Conservation (phyloP, 768 basidiomycete genomes). For the Cystofilobasidium bisporidii region DNA sequence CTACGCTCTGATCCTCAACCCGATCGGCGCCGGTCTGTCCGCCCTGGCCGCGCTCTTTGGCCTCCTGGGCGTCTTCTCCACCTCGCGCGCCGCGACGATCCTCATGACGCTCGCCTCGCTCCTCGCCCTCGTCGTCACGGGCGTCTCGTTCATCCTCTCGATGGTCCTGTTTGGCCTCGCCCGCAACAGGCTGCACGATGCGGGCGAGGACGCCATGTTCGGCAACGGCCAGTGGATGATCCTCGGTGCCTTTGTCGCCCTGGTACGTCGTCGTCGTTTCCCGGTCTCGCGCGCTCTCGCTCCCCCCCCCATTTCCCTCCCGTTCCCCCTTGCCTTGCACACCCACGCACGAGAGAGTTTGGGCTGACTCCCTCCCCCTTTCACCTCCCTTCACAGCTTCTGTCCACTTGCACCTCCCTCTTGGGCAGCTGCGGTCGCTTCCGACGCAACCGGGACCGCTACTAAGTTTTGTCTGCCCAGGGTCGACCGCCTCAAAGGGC, state of each 20-base stretch:
- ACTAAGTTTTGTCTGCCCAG: too few species aligned
- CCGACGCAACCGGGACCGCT: slow-evolving; percentile 4
- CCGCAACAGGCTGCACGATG: background rate
- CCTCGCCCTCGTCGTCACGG: slow-evolving; percentile 17
- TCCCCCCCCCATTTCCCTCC: too few species aligned
- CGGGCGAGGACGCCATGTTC: background rate
- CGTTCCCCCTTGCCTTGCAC: background rate
- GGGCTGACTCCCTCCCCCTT: background rate
- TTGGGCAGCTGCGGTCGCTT: slow-evolving; percentile 23
- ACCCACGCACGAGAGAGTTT: background rate
- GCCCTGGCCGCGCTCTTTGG: slow-evolving; percentile 23
- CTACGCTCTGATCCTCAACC: slow-evolving; percentile 24
- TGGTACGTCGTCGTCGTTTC: background rate
- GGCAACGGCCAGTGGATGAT: slow-evolving; percentile 23
- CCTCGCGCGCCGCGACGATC: slow-evolving; percentile 21
- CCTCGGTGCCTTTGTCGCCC: slow-evolving; percentile 21
- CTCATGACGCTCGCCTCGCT: slow-evolving; percentile 23
- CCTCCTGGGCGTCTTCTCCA: slow-evolving; percentile 15
- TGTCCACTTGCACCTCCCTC: slow-evolving; percentile 8
- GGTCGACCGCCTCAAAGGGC: too few species aligned
- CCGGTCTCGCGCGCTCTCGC: too few species aligned
- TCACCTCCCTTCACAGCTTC: slow-evolving; percentile 3
- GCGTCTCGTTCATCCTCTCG: slow-evolving; percentile 9
- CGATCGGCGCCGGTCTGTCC: slow-evolving; percentile 22
- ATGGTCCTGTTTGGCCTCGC: slow-evolving; percentile 16